Evolutionary conservation across 352 stramenopile species (phyloP).

Genomic region (Pythium apleroticum): DNA sequence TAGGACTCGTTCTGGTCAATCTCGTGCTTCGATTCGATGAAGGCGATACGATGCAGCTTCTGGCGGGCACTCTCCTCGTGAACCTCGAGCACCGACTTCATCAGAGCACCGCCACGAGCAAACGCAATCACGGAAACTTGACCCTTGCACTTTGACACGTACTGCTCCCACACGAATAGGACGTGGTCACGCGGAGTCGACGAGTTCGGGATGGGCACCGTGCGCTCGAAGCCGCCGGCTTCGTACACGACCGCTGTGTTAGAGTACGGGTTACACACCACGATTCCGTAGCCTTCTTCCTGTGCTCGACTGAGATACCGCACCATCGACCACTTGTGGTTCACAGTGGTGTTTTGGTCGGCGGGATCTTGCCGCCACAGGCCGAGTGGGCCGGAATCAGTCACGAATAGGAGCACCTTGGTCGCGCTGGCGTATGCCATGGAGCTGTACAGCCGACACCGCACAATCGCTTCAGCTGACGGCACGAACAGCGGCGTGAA

Average conservation of each 20-base stretch:
- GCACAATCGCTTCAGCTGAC: slow-evolving; percentile 82
- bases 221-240: slow-evolving; percentile 83
- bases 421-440: slow-evolving; percentile 88
- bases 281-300: slow-evolving; percentile 83
- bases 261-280: slow-evolving; percentile 87
- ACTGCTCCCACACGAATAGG: slow-evolving; percentile 88
- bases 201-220: slow-evolving; percentile 83
- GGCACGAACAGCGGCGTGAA: slow-evolving; percentile 86
- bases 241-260: slow-evolving; percentile 90
- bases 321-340: slow-evolving; percentile 90
- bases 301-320: slow-evolving; percentile 82
- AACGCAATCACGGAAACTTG: slow-evolving; percentile 87
- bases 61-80: slow-evolving; percentile 71
- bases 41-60: slow-evolving; percentile 79
- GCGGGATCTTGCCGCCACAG: slow-evolving; percentile 82
- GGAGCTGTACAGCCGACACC: slow-evolving; percentile 85
- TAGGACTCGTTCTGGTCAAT: slow-evolving; percentile 79
- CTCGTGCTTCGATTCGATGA: slow-evolving; percentile 89
- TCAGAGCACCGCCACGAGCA: slow-evolving; percentile 71
- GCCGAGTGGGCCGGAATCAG: slow-evolving; percentile 80
- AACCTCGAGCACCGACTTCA: slow-evolving; percentile 84
- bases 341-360: slow-evolving; percentile 47
- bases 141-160: slow-evolving; percentile 75
- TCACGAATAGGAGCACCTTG: slow-evolving; percentile 85
- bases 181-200: slow-evolving; percentile 83